Evolutionary conservation across 257 asterid genomes (phyloP).

Genomic region (Solanum lycopersicoides): DNA sequence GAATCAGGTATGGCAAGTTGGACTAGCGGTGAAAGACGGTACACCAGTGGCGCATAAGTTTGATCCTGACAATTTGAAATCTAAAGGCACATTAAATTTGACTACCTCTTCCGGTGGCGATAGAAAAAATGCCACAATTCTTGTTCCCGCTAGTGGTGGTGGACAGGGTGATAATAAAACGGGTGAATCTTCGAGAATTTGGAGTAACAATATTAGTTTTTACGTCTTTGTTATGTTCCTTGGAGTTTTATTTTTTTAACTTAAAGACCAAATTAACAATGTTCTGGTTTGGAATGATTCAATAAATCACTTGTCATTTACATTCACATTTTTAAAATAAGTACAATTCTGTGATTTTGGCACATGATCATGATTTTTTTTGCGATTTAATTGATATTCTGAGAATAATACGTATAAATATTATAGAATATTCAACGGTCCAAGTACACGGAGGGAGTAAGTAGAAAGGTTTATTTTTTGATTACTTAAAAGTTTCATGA

Average conservation of each 20-base stretch:
- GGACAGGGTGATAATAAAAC: background rate
- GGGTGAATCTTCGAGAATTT: background rate
- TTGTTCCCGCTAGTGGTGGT: background rate
- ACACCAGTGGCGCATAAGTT: slow-evolving; percentile 38
- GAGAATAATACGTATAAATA: too few species aligned
- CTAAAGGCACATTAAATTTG: slow-evolving; percentile 36
- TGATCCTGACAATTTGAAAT: slow-evolving; percentile 27
- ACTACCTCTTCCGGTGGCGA: background rate
- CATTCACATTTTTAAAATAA: background rate
- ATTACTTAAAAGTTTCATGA: background rate
- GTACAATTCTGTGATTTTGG: background rate
- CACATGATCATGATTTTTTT: too few species aligned
- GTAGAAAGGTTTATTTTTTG: background rate
- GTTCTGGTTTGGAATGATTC: background rate
- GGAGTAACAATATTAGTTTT: background rate
- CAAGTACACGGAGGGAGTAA: too few species aligned
- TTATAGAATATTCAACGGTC: too few species aligned
- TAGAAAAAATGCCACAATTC: background rate
- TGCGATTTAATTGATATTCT: background rate
- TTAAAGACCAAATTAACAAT: background rate
- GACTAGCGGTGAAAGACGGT: slow-evolving; percentile 34
- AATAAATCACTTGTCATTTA: background rate
- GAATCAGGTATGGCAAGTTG: slow-evolving; percentile 78
- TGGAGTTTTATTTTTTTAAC: background rate
- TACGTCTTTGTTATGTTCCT: background rate